phyloP scores from a whole-genome alignment of 2,329 filamentous ascomycete genomes.

The Huntiella moniliformis region DNA sequence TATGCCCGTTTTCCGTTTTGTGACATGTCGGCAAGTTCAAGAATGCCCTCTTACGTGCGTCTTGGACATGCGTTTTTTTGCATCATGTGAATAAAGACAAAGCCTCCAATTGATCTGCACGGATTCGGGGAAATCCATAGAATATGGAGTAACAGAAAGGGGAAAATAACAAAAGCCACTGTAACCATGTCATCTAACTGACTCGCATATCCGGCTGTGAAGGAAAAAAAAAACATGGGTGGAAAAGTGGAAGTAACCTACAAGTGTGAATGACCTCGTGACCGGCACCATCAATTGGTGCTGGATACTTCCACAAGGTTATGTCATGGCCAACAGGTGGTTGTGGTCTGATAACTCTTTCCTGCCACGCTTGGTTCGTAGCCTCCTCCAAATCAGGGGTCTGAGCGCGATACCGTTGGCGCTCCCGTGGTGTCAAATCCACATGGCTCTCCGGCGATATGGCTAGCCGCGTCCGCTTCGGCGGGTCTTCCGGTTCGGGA shows the following conservation, averaged over 20 bases:
- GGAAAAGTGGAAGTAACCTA: neutral
- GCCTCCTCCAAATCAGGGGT: constrained; percentile 7
- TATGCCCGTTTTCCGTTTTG: no score
- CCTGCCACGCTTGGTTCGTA: neutral
- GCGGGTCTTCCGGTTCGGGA: constrained; percentile 1
- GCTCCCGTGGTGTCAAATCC: constrained; percentile 4
- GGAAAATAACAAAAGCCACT: neutral
- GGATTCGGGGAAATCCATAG: neutral
- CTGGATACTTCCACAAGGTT: constrained; percentile 4
- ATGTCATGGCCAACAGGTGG: constrained; percentile 5
- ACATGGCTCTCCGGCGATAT: constrained; percentile 2
- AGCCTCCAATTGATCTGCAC: neutral
- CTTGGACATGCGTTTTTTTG: no score
- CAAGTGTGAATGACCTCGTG: constrained; percentile 10
- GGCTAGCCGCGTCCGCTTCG: constrained; percentile 5
- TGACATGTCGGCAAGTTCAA: no score
- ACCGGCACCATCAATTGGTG: neutral
- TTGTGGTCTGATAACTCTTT: neutral
- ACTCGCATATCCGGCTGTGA: no score
- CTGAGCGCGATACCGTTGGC: constrained; percentile 5
- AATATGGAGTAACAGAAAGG: neutral
- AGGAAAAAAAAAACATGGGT: neutral
- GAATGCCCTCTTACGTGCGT: no score
- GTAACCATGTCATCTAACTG: no score
- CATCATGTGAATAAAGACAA: no score